These are phyloP conservation scores for Pelargonium fulgidum DNA, from an alignment of 441 rosid genomes.

Conservation along the genomic window DNA sequence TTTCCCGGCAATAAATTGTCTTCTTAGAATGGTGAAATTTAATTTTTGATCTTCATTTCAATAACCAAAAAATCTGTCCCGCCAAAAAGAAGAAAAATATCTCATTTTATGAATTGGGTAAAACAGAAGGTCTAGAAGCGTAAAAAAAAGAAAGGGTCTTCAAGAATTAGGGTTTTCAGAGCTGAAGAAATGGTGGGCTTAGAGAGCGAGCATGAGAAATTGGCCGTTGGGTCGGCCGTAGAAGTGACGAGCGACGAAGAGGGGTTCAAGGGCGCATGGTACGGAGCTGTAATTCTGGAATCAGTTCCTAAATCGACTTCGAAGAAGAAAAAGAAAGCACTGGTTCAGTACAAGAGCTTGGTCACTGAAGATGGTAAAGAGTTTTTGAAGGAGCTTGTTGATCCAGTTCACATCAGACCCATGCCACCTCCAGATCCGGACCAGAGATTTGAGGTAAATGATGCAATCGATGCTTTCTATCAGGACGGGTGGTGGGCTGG, in stretches of 20 bases:
- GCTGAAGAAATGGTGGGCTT: not conserved
- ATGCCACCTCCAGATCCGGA: constrained; percentile 28
- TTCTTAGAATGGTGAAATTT: no score
- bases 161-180: constrained; percentile 1
- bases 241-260: constrained; percentile 31
- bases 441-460: constrained; percentile 30
- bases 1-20: no score
- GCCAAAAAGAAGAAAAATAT: not conserved
- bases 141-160: not conserved
- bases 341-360: constrained; percentile 30
- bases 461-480: constrained; percentile 32
- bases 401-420: constrained; percentile 33
- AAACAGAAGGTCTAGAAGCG: no score
- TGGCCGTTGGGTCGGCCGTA: constrained; percentile 24
- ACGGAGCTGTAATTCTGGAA: constrained; percentile 29
- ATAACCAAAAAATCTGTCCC: not conserved
- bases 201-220: not conserved
- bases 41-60: no score
- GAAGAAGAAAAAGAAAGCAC: constrained; percentile 37
- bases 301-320: constrained; percentile 31
- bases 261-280: constrained; percentile 34
- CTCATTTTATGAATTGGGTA: no score
- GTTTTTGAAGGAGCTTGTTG: constrained; percentile 25
- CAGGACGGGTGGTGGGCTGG: constrained; percentile 47
- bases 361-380: constrained; percentile 25